Evolutionary conservation across 306 rosid species (phyloP).

Genomic region (Mimosa bimucronata): DNA sequence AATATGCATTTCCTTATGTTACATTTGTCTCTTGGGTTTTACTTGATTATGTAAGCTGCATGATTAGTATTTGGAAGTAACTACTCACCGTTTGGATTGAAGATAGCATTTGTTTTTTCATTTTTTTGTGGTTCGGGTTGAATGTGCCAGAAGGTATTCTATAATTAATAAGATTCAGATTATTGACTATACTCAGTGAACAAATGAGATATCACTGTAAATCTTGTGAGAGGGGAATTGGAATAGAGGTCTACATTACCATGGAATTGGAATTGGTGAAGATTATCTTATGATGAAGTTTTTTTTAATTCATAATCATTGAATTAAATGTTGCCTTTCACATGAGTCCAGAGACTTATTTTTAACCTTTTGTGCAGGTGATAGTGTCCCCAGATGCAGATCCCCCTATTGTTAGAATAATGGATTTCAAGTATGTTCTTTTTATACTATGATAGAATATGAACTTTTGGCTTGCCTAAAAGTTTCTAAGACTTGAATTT

Average conservation of each 20-base stretch:
- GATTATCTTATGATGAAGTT: neutral
- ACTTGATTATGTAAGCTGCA: neutral
- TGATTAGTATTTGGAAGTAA: neutral
- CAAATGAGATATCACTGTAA: no score
- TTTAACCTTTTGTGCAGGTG: conserved; percentile 57
- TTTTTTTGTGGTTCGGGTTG: no score
- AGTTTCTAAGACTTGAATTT: conserved; percentile 19
- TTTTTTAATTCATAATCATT: neutral
- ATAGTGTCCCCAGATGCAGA: conserved; percentile 91
- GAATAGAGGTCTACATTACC: no score
- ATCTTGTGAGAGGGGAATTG: no score
- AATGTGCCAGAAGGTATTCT: no score
- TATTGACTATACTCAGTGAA: no score
- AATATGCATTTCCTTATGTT: conserved; percentile 17
- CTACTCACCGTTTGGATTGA: conserved; percentile 6
- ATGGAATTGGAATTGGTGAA: neutral
- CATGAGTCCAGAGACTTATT: conserved; percentile 21
- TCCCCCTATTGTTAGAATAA: conserved; percentile 93
- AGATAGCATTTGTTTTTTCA: conserved; percentile 16
- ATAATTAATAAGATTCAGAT: no score
- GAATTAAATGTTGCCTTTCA: conserved; percentile 4
- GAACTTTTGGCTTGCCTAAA: conserved; percentile 11
- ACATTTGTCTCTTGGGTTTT: conserved; percentile 5
- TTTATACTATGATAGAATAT: neutral
- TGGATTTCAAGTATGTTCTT: conserved; percentile 78